Evolutionary conservation across 768 basidiomycete genomes (phyloP).

Genomic region (Boletales sp.): DNA sequence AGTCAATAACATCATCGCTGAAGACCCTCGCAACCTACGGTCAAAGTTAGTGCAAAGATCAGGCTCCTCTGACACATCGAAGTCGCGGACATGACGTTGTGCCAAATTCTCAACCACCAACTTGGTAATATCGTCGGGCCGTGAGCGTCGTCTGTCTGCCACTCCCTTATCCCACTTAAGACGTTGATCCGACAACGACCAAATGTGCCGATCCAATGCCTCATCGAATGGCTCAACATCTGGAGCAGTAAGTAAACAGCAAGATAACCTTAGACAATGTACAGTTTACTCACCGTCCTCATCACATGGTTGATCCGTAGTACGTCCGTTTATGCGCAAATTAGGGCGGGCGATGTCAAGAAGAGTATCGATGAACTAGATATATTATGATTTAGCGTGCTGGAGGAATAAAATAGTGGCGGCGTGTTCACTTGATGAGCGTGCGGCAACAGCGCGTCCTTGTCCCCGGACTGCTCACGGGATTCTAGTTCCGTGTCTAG

Average conservation of each 20-base stretch:
- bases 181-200: constrained; percentile 72
- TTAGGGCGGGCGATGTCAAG: constrained; percentile 66
- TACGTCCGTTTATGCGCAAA: constrained; percentile 76
- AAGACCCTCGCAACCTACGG: constrained; percentile 7
- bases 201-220: constrained; percentile 76
- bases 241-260: constrained; percentile 21
- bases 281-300: constrained; percentile 44
- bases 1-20: neutral
- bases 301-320: constrained; percentile 60
- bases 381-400: neutral
- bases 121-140: constrained; percentile 52
- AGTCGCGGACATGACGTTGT: constrained; percentile 31
- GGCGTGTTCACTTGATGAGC: constrained; percentile 42
- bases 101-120: constrained; percentile 38
- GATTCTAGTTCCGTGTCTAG: constrained; percentile 47
- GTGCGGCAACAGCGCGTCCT: constrained; percentile 47
- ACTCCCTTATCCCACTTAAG: constrained; percentile 73
- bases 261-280: neutral
- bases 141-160: constrained; percentile 60
- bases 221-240: constrained; percentile 85
- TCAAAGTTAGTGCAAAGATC: neutral
- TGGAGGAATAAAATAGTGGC: neutral
- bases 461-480: constrained; percentile 39
- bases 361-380: constrained; percentile 58
- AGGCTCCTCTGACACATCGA: constrained; percentile 19